These are phyloP conservation scores for Colletotrichum siamense DNA, from an alignment of 2,329 filamentous ascomycete species.

Conservation along the genomic window DNA sequence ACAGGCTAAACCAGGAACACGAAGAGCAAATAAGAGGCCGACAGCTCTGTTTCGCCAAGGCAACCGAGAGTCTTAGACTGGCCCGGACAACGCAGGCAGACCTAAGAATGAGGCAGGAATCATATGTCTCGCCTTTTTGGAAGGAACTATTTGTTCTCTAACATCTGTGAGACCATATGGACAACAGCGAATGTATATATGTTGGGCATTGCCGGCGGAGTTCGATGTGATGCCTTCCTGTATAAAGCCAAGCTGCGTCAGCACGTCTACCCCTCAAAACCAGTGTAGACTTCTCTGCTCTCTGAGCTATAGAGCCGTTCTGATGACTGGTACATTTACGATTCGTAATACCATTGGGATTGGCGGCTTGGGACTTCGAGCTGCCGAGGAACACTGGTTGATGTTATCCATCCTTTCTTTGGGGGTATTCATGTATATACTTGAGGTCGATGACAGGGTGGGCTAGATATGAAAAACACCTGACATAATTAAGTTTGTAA, in stretches of 20 bases:
- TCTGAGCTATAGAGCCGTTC: background rate
- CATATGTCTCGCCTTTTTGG: fast-evolving
- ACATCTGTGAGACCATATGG: background rate
- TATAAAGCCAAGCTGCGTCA: background rate
- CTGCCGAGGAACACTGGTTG: background rate
- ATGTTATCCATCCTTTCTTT: background rate
- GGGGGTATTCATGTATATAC: background rate
- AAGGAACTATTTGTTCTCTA: fast-evolving
- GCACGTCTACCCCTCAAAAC: background rate
- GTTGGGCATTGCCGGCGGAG: fast-evolving
- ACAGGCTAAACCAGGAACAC: background rate
- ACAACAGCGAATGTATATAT: fast-evolving
- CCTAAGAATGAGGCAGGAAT: background rate
- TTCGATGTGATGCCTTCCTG: background rate
- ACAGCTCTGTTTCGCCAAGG: background rate
- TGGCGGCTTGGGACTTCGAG: background rate
- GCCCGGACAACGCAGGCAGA: background rate
- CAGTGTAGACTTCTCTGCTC: too few species aligned
- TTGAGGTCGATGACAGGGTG: background rate
- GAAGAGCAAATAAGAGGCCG: background rate
- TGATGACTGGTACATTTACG: background rate
- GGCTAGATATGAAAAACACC: fast-evolving
- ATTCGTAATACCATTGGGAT: fast-evolving
- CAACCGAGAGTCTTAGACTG: fast-evolving
- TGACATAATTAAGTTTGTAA: fast-evolving